A percentile compares a stretch with the other conserved stretches of the same genome.
phyloP scores from a whole-genome alignment of 768 basidiomycete genomes.

The Amanita fuliginea region DNA sequence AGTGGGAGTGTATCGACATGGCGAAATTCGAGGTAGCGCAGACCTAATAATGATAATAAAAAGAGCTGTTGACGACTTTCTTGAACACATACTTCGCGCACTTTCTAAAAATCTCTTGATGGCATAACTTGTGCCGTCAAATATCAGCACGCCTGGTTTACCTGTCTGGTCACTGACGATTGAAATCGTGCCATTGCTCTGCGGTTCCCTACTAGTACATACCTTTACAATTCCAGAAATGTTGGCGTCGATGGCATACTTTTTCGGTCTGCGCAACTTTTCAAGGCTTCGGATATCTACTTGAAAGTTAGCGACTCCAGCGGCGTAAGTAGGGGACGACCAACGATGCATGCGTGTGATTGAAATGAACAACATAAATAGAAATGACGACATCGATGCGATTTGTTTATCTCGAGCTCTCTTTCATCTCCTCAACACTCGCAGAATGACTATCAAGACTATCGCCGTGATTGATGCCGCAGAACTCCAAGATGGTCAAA shows the following conservation, averaged over 20 bases:
- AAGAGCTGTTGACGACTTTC: not conserved
- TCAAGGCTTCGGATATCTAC: conserved; percentile 27
- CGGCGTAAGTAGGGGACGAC: conserved; percentile 5
- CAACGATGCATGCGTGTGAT: conserved; percentile 33
- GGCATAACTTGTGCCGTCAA: conserved; percentile 23
- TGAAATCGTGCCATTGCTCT: too few relatives aligned
- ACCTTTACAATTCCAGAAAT: conserved; percentile 34
- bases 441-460: conserved; percentile 36
- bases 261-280: conserved; percentile 31
- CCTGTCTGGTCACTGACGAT: conserved; percentile 29
- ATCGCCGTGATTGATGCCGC: conserved; percentile 46
- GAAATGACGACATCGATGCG: not conserved
- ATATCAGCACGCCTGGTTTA: conserved; percentile 31
- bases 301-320: not conserved
- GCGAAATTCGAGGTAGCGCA: conserved; percentile 33
- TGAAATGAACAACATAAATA: conserved; percentile 18
- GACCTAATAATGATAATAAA: conserved; percentile 12
- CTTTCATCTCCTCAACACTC: conserved; percentile 6
- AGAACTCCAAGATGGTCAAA: conserved; percentile 56
- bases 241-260: conserved; percentile 21
- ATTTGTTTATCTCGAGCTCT: conserved; percentile 4
- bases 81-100: conserved; percentile 20
- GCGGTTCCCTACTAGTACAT: too few relatives aligned
- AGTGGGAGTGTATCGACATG: conserved; percentile 26
- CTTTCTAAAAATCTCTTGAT: conserved; percentile 27